phyloP scores from a whole-genome alignment of 202 grass and related monocot species.

The Dendrocalamus latiflorus region DNA sequence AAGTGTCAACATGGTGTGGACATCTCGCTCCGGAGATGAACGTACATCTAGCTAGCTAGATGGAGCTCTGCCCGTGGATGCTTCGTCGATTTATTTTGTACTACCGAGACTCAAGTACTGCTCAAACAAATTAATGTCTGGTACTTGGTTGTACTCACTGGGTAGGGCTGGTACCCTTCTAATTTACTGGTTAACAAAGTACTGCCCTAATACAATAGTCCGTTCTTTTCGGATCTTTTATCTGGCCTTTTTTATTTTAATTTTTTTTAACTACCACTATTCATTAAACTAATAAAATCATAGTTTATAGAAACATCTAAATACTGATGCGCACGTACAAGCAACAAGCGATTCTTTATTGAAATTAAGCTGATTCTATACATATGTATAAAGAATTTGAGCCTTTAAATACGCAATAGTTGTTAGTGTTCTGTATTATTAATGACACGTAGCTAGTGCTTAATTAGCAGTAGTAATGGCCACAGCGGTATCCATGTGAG shows the following conservation, averaged over 20 bases:
- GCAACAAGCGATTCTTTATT: not conserved
- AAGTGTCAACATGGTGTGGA: not conserved
- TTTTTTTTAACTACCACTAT: too few relatives aligned
- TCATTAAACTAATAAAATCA: too few relatives aligned
- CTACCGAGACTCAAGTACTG: not conserved
- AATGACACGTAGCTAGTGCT: not conserved
- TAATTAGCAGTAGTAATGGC: not conserved
- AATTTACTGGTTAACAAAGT: not conserved
- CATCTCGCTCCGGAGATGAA: not conserved
- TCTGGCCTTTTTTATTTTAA: too few relatives aligned
- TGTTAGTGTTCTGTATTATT: not conserved
- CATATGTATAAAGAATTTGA: not conserved
- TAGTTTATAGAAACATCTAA: rapidly evolving
- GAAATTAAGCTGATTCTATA: not conserved
- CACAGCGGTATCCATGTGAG: constrained; percentile 18
- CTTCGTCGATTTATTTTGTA: not conserved
- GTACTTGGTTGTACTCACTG: not conserved
- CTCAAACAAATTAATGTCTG: not conserved
- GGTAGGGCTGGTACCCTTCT: not conserved
- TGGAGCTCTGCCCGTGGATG: not conserved
- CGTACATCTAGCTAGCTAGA: too few relatives aligned
- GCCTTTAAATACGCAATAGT: not conserved
- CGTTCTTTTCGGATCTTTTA: too few relatives aligned
- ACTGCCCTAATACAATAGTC: not conserved
- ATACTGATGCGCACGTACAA: not conserved